Evolutionary conservation across 2,329 filamentous ascomycete species (phyloP).

Genomic region (Onygenales sp.): DNA sequence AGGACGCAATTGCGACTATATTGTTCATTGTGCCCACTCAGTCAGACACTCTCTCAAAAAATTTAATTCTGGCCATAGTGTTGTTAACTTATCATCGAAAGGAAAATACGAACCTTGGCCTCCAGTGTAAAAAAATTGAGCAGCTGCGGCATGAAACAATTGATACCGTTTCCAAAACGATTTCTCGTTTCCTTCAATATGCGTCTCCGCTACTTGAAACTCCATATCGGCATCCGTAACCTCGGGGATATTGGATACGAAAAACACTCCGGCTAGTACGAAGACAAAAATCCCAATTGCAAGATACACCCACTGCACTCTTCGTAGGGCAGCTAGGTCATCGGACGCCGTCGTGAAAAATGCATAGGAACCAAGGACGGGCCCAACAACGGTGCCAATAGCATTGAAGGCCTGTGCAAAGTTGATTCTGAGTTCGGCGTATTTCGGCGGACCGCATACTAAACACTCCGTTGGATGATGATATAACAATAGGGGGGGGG

Average conservation of each 20-base stretch:
- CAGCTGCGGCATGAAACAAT: conserved; percentile 64
- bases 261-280: conserved; percentile 56
- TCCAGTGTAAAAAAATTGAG: conserved; percentile 74
- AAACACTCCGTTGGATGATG: background rate
- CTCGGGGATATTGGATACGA: conserved; percentile 58
- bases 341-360: conserved; percentile 59
- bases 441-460: conserved; percentile 65
- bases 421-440: conserved; percentile 68
- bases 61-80: too few relatives aligned
- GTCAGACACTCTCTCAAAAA: background rate
- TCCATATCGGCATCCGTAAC: conserved; percentile 63
- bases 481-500: background rate
- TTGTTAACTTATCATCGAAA: conserved; percentile 14
- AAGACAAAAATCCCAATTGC: conserved; percentile 66
- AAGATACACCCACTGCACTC: conserved; percentile 75
- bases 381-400: conserved; percentile 63
- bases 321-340: conserved; percentile 48
- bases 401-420: conserved; percentile 70
- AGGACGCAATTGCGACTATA: conserved; percentile 40
- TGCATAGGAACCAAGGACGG: conserved; percentile 61
- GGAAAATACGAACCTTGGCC: conserved; percentile 47
- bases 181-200: conserved; percentile 48
- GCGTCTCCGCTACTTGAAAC: conserved; percentile 48
- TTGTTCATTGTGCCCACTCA: background rate
- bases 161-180: conserved; percentile 63